Conservation (phyloP, 179 eudicot genomes). For the Sideroxylon spinosum region DNA sequence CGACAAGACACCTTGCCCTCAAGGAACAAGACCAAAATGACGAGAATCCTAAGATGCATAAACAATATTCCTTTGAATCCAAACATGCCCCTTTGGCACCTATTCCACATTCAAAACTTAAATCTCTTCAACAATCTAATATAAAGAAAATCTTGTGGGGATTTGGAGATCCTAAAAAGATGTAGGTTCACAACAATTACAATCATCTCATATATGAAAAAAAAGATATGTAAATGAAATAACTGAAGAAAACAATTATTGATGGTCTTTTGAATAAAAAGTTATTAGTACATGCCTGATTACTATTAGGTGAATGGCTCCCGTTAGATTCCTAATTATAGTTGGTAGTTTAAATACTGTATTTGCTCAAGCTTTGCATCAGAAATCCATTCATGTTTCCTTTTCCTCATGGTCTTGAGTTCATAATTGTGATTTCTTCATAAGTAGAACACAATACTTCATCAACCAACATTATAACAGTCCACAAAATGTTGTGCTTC, state of each 20-base stretch:
- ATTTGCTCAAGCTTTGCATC: background rate
- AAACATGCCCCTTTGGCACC: constrained; percentile 88
- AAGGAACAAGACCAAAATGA: constrained; percentile 69
- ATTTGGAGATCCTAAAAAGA: background rate
- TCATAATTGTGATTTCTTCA: background rate
- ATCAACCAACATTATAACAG: too few species aligned
- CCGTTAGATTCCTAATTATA: background rate
- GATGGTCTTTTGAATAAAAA: background rate
- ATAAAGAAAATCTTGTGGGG: background rate
- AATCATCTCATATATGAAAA: background rate
- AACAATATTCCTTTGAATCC: constrained; percentile 84
- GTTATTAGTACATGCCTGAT: background rate
- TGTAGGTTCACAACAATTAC: background rate
- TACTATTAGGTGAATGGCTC: background rate
- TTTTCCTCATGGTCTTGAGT: background rate
- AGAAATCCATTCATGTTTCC: background rate
- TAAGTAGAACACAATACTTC: background rate
- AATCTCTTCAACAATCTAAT: constrained; percentile 1
- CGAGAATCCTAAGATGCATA: constrained; percentile 73
- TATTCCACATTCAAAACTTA: constrained; percentile 18
- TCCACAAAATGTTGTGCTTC: background rate
- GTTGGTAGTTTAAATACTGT: background rate
- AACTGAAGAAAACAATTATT: background rate
- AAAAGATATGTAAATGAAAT: background rate
- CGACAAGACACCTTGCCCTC: constrained; percentile 65